Evolutionary conservation across 139 green algal species (phyloP), one percentile per base, ranked within the genome.

Genomic region (Tetradesmus obliquus): DNA sequence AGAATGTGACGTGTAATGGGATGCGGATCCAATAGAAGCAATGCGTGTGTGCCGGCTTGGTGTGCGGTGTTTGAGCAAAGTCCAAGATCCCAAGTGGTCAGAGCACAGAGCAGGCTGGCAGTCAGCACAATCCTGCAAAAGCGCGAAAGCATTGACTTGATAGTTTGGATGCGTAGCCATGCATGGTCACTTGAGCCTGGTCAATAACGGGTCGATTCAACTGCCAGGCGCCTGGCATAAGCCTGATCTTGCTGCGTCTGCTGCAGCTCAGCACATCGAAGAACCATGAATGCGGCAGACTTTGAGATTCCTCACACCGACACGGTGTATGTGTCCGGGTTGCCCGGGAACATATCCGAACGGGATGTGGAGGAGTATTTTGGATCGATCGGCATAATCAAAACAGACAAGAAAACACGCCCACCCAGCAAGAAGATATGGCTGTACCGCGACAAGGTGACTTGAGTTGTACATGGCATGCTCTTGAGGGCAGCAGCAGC

Each of bases 291-390:
- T 76, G 66, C 66, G 66, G 66, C 15, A 76, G 66, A 76, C 66
- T 97, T 96, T 90, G 94, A 96, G n/a, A 53, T 95, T 82, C 94
- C 95, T 1, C 92, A 96, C 60, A 97, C 94, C 7, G 96, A 98
- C 90, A 94, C 92, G 51, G 90, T 97, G 1, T 94, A 94, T 86
- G 92, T 98, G 20, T 92, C 79, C 13, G 96, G 96, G 2, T 82
- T 98, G 71, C 96, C 96, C 7, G 62, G 55, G 2, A 90, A 93
- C 80, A 94, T 93, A 0, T 97, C 94, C 9, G 97, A 98, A 85
- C 88, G 93, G 12, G 93, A 97, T 17, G 55, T 99, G 3, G 95
- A 94, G 9, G 88, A 96, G 72, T 97, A 96, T 92, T 99, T 99
- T 93, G 97, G 97, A 51, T 93, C 91, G 53, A 98, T 99, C 79